Percentiles rank a stretch among this genome's conserved stretches.
These are phyloP conservation scores for Ustilago tritici DNA, from an alignment of 1,284 basidiomycete genomes.

Conservation along the genomic window DNA sequence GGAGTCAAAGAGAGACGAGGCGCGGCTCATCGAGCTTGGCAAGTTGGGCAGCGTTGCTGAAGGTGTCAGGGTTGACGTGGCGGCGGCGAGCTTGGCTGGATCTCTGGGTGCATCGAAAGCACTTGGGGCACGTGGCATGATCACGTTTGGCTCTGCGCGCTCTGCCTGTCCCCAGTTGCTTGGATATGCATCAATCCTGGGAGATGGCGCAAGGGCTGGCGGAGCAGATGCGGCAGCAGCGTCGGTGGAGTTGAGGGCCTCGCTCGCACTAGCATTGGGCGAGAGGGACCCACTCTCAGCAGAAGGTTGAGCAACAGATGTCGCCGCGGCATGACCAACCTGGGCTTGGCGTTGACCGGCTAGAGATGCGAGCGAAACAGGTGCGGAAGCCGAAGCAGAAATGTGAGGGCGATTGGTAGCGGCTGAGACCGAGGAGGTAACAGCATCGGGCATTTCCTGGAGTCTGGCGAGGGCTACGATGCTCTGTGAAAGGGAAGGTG, in stretches of 20 bases:
- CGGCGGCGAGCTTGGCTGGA: slow-evolving; percentile 52
- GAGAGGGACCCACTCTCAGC: neutral
- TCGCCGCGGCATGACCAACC: neutral
- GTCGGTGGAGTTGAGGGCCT: neutral
- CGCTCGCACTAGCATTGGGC: neutral
- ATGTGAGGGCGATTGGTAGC: slow-evolving; percentile 5
- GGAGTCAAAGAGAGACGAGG: slow-evolving; percentile 30
- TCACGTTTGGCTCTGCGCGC: slow-evolving; percentile 11
- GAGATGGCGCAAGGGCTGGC: slow-evolving; percentile 32
- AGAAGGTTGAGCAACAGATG: neutral
- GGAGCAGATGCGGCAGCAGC: neutral
- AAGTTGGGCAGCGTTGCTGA: slow-evolving; percentile 41
- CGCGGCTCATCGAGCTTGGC: slow-evolving; percentile 31
- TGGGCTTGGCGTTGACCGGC: neutral
- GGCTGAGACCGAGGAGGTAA: neutral
- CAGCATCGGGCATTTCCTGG: slow-evolving; percentile 8
- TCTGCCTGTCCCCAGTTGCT: slow-evolving; percentile 8
- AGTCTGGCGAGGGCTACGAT: slow-evolving; percentile 26
- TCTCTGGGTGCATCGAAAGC: slow-evolving; percentile 50
- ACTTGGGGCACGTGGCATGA: slow-evolving; percentile 44
- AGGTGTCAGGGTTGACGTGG: slow-evolving; percentile 20
- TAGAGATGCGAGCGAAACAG: slow-evolving; percentile 8
- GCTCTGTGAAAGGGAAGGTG: slow-evolving; percentile 32
- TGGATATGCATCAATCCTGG: slow-evolving; percentile 28
- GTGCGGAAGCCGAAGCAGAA: slow-evolving; percentile 23